Evolutionary conservation across 192 early-diverging fungal genomes (phyloP), one percentile per base, ranked within the genome.

Genomic region (Entophlyctis luteolus): DNA sequence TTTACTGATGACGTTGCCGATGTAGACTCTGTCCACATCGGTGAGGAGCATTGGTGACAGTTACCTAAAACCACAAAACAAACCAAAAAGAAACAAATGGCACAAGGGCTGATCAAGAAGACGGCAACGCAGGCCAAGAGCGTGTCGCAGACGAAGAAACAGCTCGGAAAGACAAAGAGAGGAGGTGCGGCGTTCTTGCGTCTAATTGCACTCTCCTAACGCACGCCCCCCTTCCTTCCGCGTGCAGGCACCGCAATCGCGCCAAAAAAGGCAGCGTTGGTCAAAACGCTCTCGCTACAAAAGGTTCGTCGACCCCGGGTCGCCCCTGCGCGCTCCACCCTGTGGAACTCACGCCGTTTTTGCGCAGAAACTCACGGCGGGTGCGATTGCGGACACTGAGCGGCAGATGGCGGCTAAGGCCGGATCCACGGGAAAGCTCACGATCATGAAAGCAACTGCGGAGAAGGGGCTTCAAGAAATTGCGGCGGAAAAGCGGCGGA

Each of bases 371-470:
- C 62, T 82, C 18, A 54, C 72, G 3, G 73, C 77, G 16, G 50
- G 68, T 28, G 55, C 71, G 5, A 82, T 78, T 46, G 60, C 63
- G 16, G 68, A 79, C 42, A 82, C 81, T 29, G 81, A 82, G 55
- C 39, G 46, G 29, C 74, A 76, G 59, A 89, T 91, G 89, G 86
- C 88, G 3, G 85, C 85, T 22, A 78, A 84, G 47, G 89, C 89
- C 0, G 87, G 83, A 38, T 79, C 87, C 5, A 85, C 86, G 16
- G 88, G 89, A 66, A 91, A 91, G 73, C 72, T 91, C 57, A 89
- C 86, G 5, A 91, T 91, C 54, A 88, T 91, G 89, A 89, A 88
- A 75, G 68, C 68, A 10, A 53, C 84, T 29, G 89, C 85, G 16
- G 84, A 87, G 32, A 76, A 79, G 39, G 82, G 79, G 29, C 75